Evolutionary conservation across 1,284 basidiomycete genomes (phyloP), one percentile per base, ranked within the genome.

Genomic region (Wolfiporia cocos): DNA sequence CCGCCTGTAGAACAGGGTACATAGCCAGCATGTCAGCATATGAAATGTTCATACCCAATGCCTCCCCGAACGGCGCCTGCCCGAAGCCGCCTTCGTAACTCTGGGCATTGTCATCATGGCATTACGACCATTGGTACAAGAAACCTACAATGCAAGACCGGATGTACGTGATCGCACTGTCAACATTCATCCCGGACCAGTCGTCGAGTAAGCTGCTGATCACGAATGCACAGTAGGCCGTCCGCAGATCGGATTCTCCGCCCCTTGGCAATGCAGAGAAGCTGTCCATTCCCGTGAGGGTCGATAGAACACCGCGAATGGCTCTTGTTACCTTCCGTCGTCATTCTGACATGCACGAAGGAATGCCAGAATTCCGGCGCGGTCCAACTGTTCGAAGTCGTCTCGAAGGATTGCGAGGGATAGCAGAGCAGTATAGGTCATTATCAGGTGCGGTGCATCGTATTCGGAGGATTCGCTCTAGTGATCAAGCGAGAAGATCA

Each of bases 81-180:
- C 87, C 90, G 55, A 91, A 98, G 0, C 90, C 93, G 18, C 93
- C 93, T 70, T 98, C 94, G 58, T 92, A 92, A 9, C 84, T 85
- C 91, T 96, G 58, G n/a, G n/a, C n/a, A n/a, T n/a, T n/a, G n/a
- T n/a, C n/a, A n/a, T n/a, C n/a, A n/a, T n/a, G n/a, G n/a, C n/a
- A n/a, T n/a, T n/a, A n/a, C n/a, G n/a, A n/a, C n/a, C n/a, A n/a
- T n/a, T n/a, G n/a, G n/a, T n/a, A n/a, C n/a, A n/a, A n/a, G n/a
- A 10, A 14, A 59, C 74, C 51, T 56, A 92, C 91, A 59, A 81
- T 70, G 59, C 92, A 93, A 11, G 68, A 62, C 12, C 66, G 61
- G 30, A 95, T 71, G 54, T 85, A 95, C 2, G 50, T 54, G 7
- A 86, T 52, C 0, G 88, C 83, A 11, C 60, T 63, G 5, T 71